Evolutionary conservation across 495 filamentous ascomycete species (phyloP), one percentile per base, ranked within the genome.

Genomic region (Penicillium samsonianum): DNA sequence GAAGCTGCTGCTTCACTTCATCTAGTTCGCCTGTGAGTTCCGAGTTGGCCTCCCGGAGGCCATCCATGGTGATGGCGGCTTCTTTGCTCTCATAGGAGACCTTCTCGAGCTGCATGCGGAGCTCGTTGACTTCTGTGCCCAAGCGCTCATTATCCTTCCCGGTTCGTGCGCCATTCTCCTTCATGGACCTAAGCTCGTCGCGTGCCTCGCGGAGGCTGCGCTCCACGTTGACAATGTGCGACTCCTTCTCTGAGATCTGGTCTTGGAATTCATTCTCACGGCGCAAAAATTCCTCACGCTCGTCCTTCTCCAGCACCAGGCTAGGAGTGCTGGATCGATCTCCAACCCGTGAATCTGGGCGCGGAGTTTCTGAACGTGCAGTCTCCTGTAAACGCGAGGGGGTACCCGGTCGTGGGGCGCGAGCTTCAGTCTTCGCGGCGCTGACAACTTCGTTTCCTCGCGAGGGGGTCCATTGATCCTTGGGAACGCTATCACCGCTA

Each of bases 231-330:
- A 85, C 84, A 35, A 96, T 83, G 55, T 89, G 86, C 1, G 88
- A 85, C 70, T 98, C 94, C 68, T 87, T 94, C 70, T 98, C 94
- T 5, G 94, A 85, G 43, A 98, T 77, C 74, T 98, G 94, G 66
- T 98, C 94, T 61, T 98, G 94, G 16, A 98, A 79, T 65, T 98
- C 94, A 61, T 98, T 98, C 71, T 98, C 94, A 38, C 94, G 86
- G 59, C 92, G 83, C 45, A 98, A 77, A 70, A 98, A 98, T 67
- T 98, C 94, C 60, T 98, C 94, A 55, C 90, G 86, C 73, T 98
- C 94, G 59, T 98, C 94, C 75, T 96, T 96, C 46, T 98, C 94
- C 50, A 98, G 79, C 30, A 88, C 84, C 56, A 96, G 78, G 72
- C 88, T 92, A 16, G 92, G 92, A 2, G 92, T 96, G 25, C 87